Conservation (phyloP, 2,329 filamentous ascomycete genomes). For the Pseudogymnoascus sp. region DNA sequence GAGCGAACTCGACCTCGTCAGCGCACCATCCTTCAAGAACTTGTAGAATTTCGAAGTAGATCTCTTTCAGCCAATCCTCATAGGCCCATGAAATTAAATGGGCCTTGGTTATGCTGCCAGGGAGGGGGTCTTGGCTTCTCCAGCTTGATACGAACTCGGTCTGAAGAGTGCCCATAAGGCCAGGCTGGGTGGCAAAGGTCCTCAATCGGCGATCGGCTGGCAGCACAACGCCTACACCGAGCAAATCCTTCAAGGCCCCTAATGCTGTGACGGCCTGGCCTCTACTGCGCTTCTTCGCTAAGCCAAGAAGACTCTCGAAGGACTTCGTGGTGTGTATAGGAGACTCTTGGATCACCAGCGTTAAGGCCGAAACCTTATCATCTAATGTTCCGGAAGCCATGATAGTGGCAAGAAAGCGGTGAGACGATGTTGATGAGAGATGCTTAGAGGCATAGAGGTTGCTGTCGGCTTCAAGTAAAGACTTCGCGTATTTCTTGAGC, state of each 20-base stretch:
- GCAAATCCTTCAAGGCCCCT: slow-evolving; percentile 85
- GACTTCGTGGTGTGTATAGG: slow-evolving; percentile 87
- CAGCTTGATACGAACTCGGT: slow-evolving; percentile 50
- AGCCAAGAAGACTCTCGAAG: slow-evolving; percentile 70
- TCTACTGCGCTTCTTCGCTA: slow-evolving; percentile 90
- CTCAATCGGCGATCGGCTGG: slow-evolving; percentile 75
- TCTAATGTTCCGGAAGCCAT: slow-evolving; percentile 94
- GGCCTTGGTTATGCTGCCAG: slow-evolving; percentile 62
- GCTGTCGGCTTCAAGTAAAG: slow-evolving; percentile 71
- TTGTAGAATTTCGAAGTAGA: slow-evolving; percentile 89
- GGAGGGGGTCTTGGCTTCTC: slow-evolving; percentile 62
- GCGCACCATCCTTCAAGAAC: slow-evolving; percentile 87
- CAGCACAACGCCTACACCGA: slow-evolving; percentile 80
- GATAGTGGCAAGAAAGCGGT: slow-evolving; percentile 94
- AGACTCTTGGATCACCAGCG: slow-evolving; percentile 89
- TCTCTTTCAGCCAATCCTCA: slow-evolving; percentile 90
- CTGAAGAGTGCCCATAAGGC: slow-evolving; percentile 63
- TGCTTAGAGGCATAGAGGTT: slow-evolving; percentile 64
- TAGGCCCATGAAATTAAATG: slow-evolving; percentile 86
- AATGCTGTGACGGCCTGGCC: slow-evolving; percentile 89
- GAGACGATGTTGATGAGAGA: slow-evolving; percentile 72
- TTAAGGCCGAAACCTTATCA: slow-evolving; percentile 93
- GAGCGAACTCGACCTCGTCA: slow-evolving; percentile 91
- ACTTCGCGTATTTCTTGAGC: slow-evolving; percentile 63
- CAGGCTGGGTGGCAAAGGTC: slow-evolving; percentile 72